phyloP scores from a whole-genome alignment of 164 flowering plant species.

The Sextonia rubra region DNA sequence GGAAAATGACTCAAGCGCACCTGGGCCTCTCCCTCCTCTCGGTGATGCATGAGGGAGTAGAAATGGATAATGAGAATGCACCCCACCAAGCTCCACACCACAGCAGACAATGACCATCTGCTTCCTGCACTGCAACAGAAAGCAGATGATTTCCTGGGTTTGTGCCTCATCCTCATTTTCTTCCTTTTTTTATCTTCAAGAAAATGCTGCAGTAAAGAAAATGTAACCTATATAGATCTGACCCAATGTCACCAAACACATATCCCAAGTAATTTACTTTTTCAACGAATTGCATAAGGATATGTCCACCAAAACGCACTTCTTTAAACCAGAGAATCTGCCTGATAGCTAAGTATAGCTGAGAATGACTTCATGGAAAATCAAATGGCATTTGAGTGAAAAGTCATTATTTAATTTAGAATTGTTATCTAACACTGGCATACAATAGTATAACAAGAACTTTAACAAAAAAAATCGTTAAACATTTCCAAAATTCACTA shows the following conservation, averaged over 20 bases:
- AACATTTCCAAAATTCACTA: background rate
- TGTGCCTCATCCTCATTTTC: conserved; percentile 80
- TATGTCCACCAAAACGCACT: background rate
- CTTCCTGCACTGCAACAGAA: conserved; percentile 83
- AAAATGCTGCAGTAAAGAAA: conserved; percentile 46
- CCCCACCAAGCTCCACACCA: conserved; percentile 64
- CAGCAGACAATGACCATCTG: conserved; percentile 50
- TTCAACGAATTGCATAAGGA: background rate
- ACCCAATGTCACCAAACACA: conserved; percentile 27
- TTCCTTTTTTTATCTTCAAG: conserved; percentile 55
- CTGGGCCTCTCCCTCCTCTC: conserved; percentile 25
- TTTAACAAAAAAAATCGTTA: background rate
- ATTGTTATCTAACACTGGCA: too few relatives aligned
- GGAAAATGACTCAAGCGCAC: conserved; percentile 35
- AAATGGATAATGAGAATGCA: conserved; percentile 61
- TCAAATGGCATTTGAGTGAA: background rate
- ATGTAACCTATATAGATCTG: conserved; percentile 14
- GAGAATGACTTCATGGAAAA: background rate
- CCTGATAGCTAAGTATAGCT: background rate
- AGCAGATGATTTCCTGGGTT: conserved; percentile 72
- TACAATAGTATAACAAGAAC: background rate
- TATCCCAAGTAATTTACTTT: conserved; percentile 12
- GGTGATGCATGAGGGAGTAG: conserved; percentile 38
- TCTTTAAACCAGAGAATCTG: background rate
- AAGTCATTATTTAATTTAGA: background rate